Evolutionary conservation across 495 filamentous ascomycete species (phyloP).

Genomic region (Diplogelasinospora grovesii): DNA sequence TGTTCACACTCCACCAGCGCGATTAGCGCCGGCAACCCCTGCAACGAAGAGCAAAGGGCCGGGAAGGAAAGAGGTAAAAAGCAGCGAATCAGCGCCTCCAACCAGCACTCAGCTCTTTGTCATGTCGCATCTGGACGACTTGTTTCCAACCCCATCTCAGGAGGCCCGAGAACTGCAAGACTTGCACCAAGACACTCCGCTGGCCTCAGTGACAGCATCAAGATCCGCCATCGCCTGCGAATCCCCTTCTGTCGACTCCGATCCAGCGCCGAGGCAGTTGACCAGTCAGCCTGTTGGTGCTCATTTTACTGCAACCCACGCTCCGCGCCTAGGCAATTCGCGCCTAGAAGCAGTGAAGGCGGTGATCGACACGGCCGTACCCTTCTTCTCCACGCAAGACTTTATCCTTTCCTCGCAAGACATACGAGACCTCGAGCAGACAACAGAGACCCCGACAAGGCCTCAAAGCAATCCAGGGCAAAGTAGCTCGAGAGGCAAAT

Average conservation of each 20-base stretch:
- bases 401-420: slow-evolving; percentile 41
- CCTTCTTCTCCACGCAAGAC: slow-evolving; percentile 41
- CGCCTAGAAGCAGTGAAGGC: neutral
- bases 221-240: too few relatives aligned
- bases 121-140: slow-evolving; percentile 38
- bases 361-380: slow-evolving; percentile 9
- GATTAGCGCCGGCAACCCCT: too few relatives aligned
- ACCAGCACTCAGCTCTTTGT: slow-evolving; percentile 40
- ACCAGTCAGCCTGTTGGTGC: neutral
- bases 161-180: slow-evolving; percentile 38
- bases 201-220: neutral
- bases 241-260: too few relatives aligned
- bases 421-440: slow-evolving; percentile 34
- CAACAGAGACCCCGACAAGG: slow-evolving; percentile 13
- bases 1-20: neutral
- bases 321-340: neutral
- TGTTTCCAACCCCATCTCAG: slow-evolving; percentile 44
- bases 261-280: neutral
- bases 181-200: slow-evolving; percentile 1
- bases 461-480: too few relatives aligned
- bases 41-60: neutral
- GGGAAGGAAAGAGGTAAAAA: neutral
- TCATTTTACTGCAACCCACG: neutral
- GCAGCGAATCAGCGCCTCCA: slow-evolving; percentile 13
- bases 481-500: too few relatives aligned